phyloP scores from a whole-genome alignment of 2,329 filamentous ascomycete species.

The Aspergillus sp. region DNA sequence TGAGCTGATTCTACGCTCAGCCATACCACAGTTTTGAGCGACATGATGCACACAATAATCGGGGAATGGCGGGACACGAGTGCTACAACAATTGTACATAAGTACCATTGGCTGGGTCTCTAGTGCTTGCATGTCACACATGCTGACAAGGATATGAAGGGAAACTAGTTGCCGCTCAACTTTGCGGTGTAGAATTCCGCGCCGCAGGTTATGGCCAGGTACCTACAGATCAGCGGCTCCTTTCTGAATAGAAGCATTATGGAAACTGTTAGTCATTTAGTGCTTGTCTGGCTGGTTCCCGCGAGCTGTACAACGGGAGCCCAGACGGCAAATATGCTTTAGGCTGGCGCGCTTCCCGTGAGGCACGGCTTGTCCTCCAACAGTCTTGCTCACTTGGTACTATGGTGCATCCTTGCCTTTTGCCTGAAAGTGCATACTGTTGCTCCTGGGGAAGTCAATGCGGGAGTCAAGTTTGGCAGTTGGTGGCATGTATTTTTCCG shows the following conservation, averaged over 20 bases:
- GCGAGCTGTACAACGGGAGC: background rate
- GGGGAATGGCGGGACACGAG: slow-evolving; percentile 2
- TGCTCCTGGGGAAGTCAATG: background rate
- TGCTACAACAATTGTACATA: slow-evolving; percentile 2
- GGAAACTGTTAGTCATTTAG: background rate
- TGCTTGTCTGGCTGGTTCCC: background rate
- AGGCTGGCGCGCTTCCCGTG: background rate
- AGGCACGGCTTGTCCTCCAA: background rate
- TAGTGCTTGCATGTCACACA: slow-evolving; percentile 8
- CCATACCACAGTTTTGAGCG: background rate
- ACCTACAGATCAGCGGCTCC: background rate
- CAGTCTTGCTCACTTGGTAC: background rate
- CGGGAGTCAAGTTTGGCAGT: background rate
- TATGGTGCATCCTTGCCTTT: background rate
- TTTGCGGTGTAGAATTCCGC: slow-evolving; percentile 15
- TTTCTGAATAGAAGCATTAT: background rate
- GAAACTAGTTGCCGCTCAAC: background rate
- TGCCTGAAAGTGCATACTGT: background rate
- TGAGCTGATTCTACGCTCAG: background rate
- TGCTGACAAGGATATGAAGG: slow-evolving; percentile 9
- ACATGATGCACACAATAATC: background rate
- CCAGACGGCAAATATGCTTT: background rate
- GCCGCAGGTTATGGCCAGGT: background rate
- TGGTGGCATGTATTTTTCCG: slow-evolving; percentile 1
- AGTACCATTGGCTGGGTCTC: slow-evolving; percentile 2